Evolutionary conservation across 2,329 filamentous ascomycete genomes (phyloP), one percentile per base, ranked within the genome.

Genomic region (Hypoxylon sp.): DNA sequence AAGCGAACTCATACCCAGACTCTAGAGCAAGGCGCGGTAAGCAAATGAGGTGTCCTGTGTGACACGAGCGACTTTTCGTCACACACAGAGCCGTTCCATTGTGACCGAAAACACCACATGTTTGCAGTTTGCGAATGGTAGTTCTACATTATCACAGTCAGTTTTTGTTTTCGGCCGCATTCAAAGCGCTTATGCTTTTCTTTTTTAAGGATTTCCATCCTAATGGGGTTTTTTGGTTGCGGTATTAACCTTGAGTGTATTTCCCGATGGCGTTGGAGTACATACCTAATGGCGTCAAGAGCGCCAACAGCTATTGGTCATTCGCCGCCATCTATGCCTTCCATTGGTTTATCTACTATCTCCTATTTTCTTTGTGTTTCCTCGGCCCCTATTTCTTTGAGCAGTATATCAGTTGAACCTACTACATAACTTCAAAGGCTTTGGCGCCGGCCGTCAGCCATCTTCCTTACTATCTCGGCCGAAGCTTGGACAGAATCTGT

Each of bases 171-270:
- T 46, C 46, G 29, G 48, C 19, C 26, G 8, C 29, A 44, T 58
- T 52, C 31, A 48, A 50, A 35, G 37, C 26, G 17, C 13, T 37
- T 17, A 22, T 59, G 19, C 19, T 50, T 59, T 14, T 44, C 64
- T 58, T 62, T 53, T 14, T 29, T 17, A 33, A 11, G 9, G n/a
- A 54, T 14, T 46, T 48, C 44, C 35, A 46, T 57, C 47, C 24
- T 46, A 50, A 54, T 31, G 19, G 59, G 62, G 24, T 39, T 33
- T 46, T 66, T 50, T 29, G 53, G 68, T 65, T 71, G 51, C 62
- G 59, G 61, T 31, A 61, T 24, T 46, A 67, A 62, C 65, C 63
- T 60, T 46, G 47, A 54, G 51, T 29, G 5, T 67, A 59, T 64
- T 52, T 59, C 47, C 51, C 52, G 44, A 54, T 61, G 53, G 37